Percentiles rank a stretch among this genome's conserved stretches.
Evolutionary conservation across 179 eudicot genomes (phyloP).

Genomic region (Amaranthus tricolor): DNA sequence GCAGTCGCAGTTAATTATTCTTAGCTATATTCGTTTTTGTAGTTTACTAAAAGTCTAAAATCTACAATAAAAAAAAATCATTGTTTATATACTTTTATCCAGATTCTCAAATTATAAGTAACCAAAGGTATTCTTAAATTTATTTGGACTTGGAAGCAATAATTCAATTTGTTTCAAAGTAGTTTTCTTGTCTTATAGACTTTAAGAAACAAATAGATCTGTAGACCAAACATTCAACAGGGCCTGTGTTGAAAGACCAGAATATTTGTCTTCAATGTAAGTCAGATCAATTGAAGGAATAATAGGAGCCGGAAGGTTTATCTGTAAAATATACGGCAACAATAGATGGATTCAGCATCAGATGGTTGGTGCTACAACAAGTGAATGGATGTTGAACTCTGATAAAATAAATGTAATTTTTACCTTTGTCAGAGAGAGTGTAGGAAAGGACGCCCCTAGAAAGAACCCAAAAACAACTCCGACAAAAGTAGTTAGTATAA

Average conservation of each 20-base stretch:
- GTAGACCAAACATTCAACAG: slow-evolving; percentile 71
- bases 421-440: slow-evolving; percentile 63
- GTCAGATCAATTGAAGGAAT: slow-evolving; percentile 51
- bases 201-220: too few relatives aligned
- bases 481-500: slow-evolving; percentile 58
- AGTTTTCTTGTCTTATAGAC: too few relatives aligned
- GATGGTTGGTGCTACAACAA: background rate
- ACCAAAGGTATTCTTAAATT: too few relatives aligned
- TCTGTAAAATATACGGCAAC: slow-evolving; percentile 33
- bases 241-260: slow-evolving; percentile 80
- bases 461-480: slow-evolving; percentile 76
- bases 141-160: too few relatives aligned
- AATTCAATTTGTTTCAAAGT: too few relatives aligned
- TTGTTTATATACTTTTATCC: too few relatives aligned
- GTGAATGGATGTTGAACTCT: background rate
- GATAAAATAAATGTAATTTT: background rate
- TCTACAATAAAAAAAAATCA: too few relatives aligned
- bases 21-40: too few relatives aligned
- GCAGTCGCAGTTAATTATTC: too few relatives aligned
- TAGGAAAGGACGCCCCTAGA: slow-evolving; percentile 64
- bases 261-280: slow-evolving; percentile 66
- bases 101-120: too few relatives aligned
- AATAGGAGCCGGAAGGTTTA: slow-evolving; percentile 49
- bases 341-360: background rate
- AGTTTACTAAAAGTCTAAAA: too few relatives aligned